Percentiles rank a stretch among this genome's conserved stretches.
These are phyloP conservation scores for Sinapis alba DNA, from an alignment of 441 rosid genomes.

Conservation along the genomic window DNA sequence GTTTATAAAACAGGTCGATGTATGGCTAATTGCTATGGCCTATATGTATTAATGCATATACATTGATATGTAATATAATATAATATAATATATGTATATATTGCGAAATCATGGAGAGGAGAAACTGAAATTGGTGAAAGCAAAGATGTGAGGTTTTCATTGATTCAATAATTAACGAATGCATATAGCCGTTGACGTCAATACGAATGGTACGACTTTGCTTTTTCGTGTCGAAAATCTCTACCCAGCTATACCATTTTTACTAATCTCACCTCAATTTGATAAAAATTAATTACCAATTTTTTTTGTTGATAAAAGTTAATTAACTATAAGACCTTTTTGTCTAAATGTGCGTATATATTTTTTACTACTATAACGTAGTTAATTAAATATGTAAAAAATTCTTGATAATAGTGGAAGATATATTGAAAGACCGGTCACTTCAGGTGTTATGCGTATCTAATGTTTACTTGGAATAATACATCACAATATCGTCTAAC, in stretches of 20 bases:
- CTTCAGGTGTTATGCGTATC: constrained; percentile 9
- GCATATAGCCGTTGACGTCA: constrained; percentile 24
- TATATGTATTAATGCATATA: not conserved
- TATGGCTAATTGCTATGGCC: not conserved
- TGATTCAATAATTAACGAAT: constrained; percentile 10
- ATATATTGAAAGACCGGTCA: not conserved
- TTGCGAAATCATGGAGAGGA: constrained; percentile 14
- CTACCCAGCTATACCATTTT: constrained; percentile 5
- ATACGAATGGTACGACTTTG: constrained; percentile 26
- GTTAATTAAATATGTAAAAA: not conserved
- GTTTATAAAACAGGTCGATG: not conserved
- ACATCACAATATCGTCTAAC: not conserved
- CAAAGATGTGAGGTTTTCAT: constrained; percentile 21
- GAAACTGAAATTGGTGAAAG: constrained; percentile 18
- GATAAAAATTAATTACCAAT: not conserved
- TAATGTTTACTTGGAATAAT: not conserved
- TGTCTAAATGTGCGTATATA: not conserved
- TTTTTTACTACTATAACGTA: not conserved
- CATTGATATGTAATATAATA: not conserved
- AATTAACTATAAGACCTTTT: not conserved
- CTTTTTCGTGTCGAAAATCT: constrained; percentile 26
- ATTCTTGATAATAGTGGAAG: not conserved
- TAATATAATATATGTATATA: not conserved
- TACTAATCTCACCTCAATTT: not conserved
- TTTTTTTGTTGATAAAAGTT: no score